Conservation (phyloP, 116 monocot genomes). For the Phalaenopsis hybrid region DNA sequence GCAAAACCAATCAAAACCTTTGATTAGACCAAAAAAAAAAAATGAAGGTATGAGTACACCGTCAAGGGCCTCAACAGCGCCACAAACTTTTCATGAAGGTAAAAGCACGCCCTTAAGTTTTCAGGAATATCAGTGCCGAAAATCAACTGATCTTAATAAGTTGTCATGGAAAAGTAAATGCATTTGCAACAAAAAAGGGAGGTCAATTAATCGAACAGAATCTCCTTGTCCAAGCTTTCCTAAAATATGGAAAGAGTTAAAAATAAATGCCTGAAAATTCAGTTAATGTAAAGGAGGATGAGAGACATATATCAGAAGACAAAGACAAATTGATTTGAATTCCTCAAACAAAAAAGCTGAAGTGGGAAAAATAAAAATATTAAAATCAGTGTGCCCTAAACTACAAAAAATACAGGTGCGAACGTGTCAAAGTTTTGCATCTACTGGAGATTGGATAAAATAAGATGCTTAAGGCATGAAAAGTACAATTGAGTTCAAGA, state of each 20-base stretch:
- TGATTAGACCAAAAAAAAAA: neutral
- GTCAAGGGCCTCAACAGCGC: neutral
- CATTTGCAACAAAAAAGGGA: neutral
- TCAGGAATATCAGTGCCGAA: neutral
- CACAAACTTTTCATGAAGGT: neutral
- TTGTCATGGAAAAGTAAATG: neutral
- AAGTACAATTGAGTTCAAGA: neutral
- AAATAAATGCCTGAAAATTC: neutral
- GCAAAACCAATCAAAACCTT: conserved; percentile 17
- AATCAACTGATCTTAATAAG: neutral
- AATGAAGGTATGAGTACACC: neutral
- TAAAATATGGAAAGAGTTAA: neutral
- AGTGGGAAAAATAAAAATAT: neutral
- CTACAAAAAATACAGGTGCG: neutral
- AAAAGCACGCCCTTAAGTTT: neutral
- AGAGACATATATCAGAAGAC: neutral
- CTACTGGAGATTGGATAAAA: neutral
- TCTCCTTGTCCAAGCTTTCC: neutral
- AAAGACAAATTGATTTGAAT: neutral
- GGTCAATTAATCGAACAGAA: neutral
- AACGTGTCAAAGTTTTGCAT: neutral
- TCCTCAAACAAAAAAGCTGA: neutral
- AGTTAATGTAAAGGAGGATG: neutral
- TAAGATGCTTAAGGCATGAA: neutral
- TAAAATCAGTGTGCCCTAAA: neutral